A percentile compares a stretch with the other conserved stretches of the same genome.
phyloP scores from a whole-genome alignment of 441 rosid species.

The Populus hybrid region DNA sequence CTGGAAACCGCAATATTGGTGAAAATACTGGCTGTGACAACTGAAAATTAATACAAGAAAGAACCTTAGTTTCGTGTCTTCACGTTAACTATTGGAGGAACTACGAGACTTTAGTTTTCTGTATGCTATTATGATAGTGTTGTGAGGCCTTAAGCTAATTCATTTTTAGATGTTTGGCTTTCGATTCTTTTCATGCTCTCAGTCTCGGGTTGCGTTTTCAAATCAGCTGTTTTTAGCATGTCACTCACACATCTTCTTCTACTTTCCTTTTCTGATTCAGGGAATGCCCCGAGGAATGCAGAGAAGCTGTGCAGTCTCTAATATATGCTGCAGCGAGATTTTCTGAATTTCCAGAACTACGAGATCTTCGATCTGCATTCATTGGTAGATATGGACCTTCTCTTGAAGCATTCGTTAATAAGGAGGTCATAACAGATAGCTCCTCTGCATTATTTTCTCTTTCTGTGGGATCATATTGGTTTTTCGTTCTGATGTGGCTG shows the following conservation, averaged over 20 bases:
- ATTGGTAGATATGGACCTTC: slow-evolving; percentile 54
- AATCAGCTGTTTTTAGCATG: not conserved
- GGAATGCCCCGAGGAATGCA: slow-evolving; percentile 79
- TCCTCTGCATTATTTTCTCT: not conserved
- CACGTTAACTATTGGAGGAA: not conserved
- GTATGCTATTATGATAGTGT: not conserved
- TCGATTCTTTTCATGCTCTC: not conserved
- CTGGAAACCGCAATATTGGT: not conserved
- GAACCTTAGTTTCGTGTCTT: not conserved
- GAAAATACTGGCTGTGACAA: not conserved
- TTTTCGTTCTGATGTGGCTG: slow-evolving; percentile 3
- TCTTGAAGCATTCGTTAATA: slow-evolving; percentile 39
- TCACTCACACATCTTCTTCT: not conserved
- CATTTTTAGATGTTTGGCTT: not conserved
- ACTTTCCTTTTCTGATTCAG: slow-evolving; percentile 28
- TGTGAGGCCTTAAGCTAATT: not conserved
- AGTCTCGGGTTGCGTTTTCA: not conserved
- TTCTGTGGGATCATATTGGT: not conserved
- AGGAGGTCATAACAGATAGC: slow-evolving; percentile 43
- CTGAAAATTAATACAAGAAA: not conserved
- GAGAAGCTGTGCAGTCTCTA: slow-evolving; percentile 71
- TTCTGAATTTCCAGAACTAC: slow-evolving; percentile 77
- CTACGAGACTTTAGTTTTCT: not conserved
- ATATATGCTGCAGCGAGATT: slow-evolving; percentile 80
- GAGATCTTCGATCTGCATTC: slow-evolving; percentile 61